Percentiles rank a stretch among this genome's conserved stretches.
Conservation (phyloP, 108 stramenopile genomes). For the Epipyxis sp. region DNA sequence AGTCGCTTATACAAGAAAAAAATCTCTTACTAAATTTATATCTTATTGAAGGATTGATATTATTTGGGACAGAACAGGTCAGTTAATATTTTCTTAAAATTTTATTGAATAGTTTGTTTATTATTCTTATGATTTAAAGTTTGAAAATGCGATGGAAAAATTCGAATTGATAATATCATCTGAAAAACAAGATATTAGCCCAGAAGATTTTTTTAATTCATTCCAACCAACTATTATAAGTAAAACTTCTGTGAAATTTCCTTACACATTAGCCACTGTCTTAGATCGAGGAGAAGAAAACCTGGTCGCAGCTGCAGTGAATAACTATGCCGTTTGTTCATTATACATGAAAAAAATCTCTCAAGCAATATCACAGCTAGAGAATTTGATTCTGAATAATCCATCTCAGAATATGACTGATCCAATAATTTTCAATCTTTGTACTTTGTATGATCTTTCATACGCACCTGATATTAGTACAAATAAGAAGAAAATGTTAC, state of each 20-base stretch:
- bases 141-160: no score
- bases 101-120: no score
- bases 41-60: no score
- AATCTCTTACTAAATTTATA: no score
- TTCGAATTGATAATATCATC: no score
- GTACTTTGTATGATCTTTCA: constrained; percentile 84
- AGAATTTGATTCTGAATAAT: constrained; percentile 70
- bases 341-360: constrained; percentile 66
- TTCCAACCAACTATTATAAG: constrained; percentile 60
- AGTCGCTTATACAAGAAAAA: no score
- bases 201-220: constrained; percentile 66
- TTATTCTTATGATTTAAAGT: no score
- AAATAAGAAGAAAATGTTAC: constrained; percentile 69
- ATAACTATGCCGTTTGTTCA: constrained; percentile 70
- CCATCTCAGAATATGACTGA: constrained; percentile 72
- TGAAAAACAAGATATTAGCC: no score
- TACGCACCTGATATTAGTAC: constrained; percentile 66
- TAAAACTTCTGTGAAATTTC: constrained; percentile 48
- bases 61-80: no score
- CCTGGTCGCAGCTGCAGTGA: constrained; percentile 60
- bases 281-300: constrained; percentile 51
- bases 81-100: no score
- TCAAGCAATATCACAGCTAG: constrained; percentile 67
- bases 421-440: constrained; percentile 79
- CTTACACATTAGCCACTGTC: constrained; percentile 22